These are phyloP conservation scores for Populus hybrid DNA, from an alignment of 441 rosid species.

Conservation along the genomic window DNA sequence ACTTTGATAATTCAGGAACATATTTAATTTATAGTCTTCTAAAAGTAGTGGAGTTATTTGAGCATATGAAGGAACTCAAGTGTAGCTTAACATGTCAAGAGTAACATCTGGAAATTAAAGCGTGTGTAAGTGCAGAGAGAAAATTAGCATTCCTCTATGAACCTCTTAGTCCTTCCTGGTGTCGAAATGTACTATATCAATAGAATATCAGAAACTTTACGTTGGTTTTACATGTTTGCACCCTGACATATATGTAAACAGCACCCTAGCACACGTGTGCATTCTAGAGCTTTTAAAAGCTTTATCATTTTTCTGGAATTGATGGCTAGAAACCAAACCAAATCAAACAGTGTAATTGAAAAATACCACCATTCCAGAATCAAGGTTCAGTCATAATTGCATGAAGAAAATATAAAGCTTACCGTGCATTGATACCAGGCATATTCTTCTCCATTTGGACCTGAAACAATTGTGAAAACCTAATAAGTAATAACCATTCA, in stretches of 20 bases:
- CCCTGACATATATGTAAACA: not conserved
- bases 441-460: constrained; percentile 89
- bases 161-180: not conserved
- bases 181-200: not conserved
- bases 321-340: not conserved
- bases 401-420: constrained; percentile 22
- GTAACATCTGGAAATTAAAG: not conserved
- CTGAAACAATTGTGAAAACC: constrained; percentile 40
- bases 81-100: not conserved
- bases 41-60: not conserved
- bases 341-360: not conserved
- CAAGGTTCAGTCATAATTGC: not conserved
- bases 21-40: not conserved
- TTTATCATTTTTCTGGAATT: not conserved
- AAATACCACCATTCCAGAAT: not conserved
- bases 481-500: constrained; percentile 7
- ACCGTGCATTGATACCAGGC: constrained; percentile 99
- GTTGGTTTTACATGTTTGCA: not conserved
- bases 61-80: not conserved
- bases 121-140: not conserved
- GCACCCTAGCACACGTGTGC: not conserved
- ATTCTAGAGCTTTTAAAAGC: not conserved
- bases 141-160: not conserved
- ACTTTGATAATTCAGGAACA: not conserved
- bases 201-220: not conserved